Conservation (phyloP, 768 basidiomycete genomes). For the Pleurotus cornucopiae region DNA sequence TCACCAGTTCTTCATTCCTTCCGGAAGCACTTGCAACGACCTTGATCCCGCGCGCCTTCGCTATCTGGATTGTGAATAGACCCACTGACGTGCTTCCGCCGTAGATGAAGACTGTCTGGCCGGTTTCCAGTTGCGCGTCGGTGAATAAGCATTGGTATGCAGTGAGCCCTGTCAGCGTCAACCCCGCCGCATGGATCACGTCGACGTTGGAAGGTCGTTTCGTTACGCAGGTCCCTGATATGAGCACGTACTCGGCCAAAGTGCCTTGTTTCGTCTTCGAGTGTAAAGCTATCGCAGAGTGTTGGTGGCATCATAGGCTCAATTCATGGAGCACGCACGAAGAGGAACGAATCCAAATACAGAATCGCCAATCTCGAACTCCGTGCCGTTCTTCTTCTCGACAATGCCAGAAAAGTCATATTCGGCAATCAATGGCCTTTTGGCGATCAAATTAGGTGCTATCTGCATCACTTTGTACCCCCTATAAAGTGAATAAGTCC, state of each 20-base stretch:
- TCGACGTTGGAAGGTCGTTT: slow-evolving; percentile 46
- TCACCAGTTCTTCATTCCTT: slow-evolving; percentile 57
- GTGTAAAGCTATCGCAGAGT: slow-evolving; percentile 19
- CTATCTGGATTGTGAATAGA: slow-evolving; percentile 64
- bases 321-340: slow-evolving; percentile 18
- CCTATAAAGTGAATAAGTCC: slow-evolving; percentile 24
- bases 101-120: slow-evolving; percentile 62
- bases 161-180: slow-evolving; percentile 54
- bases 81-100: slow-evolving; percentile 71
- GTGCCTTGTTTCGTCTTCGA: slow-evolving; percentile 45
- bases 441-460: slow-evolving; percentile 41
- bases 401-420: slow-evolving; percentile 63
- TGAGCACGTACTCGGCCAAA: slow-evolving; percentile 50
- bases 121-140: slow-evolving; percentile 43
- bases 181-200: slow-evolving; percentile 55
- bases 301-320: background rate
- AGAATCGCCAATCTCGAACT: slow-evolving; percentile 54
- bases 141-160: slow-evolving; percentile 53
- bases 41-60: slow-evolving; percentile 57
- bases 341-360: slow-evolving; percentile 55
- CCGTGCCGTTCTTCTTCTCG: slow-evolving; percentile 47
- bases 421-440: slow-evolving; percentile 52
- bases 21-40: slow-evolving; percentile 59
- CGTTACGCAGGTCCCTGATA: slow-evolving; percentile 37
- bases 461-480: slow-evolving; percentile 55